Conservation (phyloP, 2,329 filamentous ascomycete species). For the Tolypocladium paradoxum region DNA sequence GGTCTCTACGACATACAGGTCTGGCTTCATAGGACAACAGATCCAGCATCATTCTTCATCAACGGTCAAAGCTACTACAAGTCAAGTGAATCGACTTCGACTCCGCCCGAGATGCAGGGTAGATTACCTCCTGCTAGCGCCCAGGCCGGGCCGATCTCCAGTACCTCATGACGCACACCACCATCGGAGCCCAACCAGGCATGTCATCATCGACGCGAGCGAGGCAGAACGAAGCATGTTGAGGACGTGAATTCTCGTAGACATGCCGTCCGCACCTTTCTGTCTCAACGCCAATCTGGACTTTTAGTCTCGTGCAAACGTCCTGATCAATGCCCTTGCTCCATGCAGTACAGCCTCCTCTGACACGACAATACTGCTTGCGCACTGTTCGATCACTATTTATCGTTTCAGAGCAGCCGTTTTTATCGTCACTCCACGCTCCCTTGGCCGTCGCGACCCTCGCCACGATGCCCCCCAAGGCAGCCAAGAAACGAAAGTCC, state of each 20-base stretch:
- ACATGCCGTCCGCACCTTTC: too few species aligned
- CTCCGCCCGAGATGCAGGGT: neutral
- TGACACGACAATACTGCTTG: neutral
- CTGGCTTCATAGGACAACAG: neutral
- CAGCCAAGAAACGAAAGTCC: slow-evolving; percentile 21
- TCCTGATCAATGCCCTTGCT: slow-evolving; percentile 2
- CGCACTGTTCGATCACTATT: neutral
- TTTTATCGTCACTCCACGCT: neutral
- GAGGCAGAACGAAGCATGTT: slow-evolving; percentile 1
- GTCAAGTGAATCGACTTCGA: neutral
- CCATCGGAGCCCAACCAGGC: slow-evolving; percentile 16
- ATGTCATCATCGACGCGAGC: slow-evolving; percentile 12
- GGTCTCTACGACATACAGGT: neutral
- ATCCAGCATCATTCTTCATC: neutral
- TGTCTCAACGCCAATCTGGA: neutral
- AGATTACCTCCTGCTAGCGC: neutral
- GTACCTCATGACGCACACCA: slow-evolving; percentile 16
- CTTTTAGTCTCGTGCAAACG: neutral
- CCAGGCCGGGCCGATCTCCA: slow-evolving; percentile 17
- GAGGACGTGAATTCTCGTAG: neutral
- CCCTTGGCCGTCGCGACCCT: slow-evolving; percentile 1
- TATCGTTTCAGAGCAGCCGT: neutral
- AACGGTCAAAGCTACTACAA: neutral
- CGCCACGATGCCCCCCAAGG: slow-evolving; percentile 16
- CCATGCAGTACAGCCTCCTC: neutral